These are phyloP conservation scores for Cyberlindnera subsufficiens DNA, from an alignment of 805 yeast genomes.

Conservation along the genomic window DNA sequence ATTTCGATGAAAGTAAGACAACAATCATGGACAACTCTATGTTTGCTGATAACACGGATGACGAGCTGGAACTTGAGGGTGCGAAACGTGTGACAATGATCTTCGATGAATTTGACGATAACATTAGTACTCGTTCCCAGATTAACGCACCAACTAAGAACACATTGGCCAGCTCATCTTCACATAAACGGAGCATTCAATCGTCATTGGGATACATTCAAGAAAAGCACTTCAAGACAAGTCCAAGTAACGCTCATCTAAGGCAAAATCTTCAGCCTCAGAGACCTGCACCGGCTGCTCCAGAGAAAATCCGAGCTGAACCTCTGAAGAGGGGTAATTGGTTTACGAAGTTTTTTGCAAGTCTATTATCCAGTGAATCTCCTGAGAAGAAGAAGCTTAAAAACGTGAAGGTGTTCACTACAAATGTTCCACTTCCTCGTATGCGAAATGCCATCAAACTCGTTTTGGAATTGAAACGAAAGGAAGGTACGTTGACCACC, in stretches of 20 bases:
- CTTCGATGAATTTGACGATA: constrained; percentile 18
- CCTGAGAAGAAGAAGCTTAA: constrained; percentile 8
- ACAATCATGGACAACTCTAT: constrained; percentile 18
- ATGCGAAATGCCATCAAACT: constrained; percentile 26
- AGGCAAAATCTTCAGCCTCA: constrained; percentile 8
- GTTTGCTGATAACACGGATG: constrained; percentile 22
- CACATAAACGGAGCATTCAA: constrained; percentile 10
- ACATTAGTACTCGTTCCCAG: neutral
- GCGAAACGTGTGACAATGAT: constrained; percentile 24
- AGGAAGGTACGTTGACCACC: constrained; percentile 45
- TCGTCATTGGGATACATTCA: constrained; percentile 22
- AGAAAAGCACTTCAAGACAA: constrained; percentile 11
- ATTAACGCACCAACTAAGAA: constrained; percentile 3
- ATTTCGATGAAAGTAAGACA: constrained; percentile 14
- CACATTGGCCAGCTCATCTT: neutral
- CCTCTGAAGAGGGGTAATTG: constrained; percentile 26
- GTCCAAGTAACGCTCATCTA: constrained; percentile 16
- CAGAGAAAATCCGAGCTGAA: constrained; percentile 12
- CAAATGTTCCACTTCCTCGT: constrained; percentile 14
- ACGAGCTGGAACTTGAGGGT: constrained; percentile 16
- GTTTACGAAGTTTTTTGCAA: constrained; percentile 34
- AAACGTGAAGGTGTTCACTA: constrained; percentile 8
- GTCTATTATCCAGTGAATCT: constrained; percentile 17
- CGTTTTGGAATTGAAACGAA: constrained; percentile 38
- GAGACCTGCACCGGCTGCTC: constrained; percentile 20